Conservation (phyloP, 2,329 filamentous ascomycete species). For the Sporothrix euskadiensis region DNA sequence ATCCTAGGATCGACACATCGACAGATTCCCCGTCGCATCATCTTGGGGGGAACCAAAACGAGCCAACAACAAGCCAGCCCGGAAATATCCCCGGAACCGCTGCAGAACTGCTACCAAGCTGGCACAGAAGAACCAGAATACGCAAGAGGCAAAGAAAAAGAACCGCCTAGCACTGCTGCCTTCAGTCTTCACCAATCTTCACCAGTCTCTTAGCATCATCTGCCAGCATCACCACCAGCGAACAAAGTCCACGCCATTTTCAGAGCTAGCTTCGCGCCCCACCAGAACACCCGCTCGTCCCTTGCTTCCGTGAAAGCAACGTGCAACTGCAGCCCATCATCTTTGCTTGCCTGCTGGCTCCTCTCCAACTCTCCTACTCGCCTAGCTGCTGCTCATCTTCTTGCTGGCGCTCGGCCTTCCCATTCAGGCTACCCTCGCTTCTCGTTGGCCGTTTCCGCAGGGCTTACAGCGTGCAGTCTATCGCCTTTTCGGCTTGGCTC, state of each 20-base stretch:
- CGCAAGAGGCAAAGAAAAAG: neutral
- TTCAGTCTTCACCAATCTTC: neutral
- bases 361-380: neutral
- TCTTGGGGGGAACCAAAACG: neutral
- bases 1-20: slow-evolving; percentile 1
- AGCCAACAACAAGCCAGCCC: neutral
- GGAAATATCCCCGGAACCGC: neutral
- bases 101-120: neutral
- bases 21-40: neutral
- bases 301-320: slow-evolving; percentile 7
- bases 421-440: neutral
- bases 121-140: neutral
- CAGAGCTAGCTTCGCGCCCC: slow-evolving; percentile 8
- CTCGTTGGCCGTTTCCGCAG: neutral
- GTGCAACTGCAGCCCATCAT: neutral
- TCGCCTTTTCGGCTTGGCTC: neutral
- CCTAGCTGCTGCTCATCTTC: neutral
- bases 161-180: neutral
- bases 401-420: neutral
- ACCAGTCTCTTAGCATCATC: neutral
- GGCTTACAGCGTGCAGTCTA: slow-evolving; percentile 10
- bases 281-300: slow-evolving; percentile 1
- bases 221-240: neutral
- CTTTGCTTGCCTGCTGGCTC: neutral
- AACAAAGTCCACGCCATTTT: neutral